phyloP scores from a whole-genome alignment of 768 basidiomycete genomes.

The Inosperma sp. region DNA sequence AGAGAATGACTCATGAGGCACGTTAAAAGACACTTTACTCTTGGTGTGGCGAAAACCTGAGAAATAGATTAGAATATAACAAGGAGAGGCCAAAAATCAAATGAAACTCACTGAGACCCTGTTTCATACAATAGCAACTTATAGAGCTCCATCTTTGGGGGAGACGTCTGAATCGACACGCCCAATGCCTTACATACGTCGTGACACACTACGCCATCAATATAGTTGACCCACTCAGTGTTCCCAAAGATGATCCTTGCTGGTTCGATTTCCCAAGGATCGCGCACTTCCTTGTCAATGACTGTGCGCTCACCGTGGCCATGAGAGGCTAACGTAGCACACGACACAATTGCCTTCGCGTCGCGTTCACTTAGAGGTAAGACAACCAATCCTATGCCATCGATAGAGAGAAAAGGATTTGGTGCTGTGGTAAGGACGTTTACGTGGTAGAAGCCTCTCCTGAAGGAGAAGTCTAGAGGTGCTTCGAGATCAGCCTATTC shows the following conservation, averaged over 20 bases:
- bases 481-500: slow-evolving; percentile 29
- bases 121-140: slow-evolving; percentile 47
- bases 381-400: slow-evolving; percentile 39
- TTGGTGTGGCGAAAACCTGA: slow-evolving; percentile 42
- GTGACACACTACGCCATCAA: slow-evolving; percentile 26
- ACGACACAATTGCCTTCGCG: slow-evolving; percentile 34
- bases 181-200: slow-evolving; percentile 36
- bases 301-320: slow-evolving; percentile 41
- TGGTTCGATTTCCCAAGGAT: slow-evolving; percentile 51
- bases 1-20: neutral
- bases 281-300: slow-evolving; percentile 40
- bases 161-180: slow-evolving; percentile 23
- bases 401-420: slow-evolving; percentile 38
- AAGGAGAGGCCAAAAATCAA: neutral
- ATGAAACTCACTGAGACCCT: slow-evolving; percentile 43
- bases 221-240: slow-evolving; percentile 35
- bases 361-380: slow-evolving; percentile 40
- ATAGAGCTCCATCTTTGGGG: slow-evolving; percentile 38
- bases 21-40: slow-evolving; percentile 32
- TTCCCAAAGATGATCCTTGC: slow-evolving; percentile 37
- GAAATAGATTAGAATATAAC: slow-evolving; percentile 3
- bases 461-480: slow-evolving; percentile 27
- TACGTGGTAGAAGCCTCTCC: slow-evolving; percentile 31
- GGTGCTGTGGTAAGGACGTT: slow-evolving; percentile 26
- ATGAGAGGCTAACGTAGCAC: slow-evolving; percentile 39